phyloP scores from a whole-genome alignment of 2,329 filamentous ascomycete species.

The Triangularia verruculosa region DNA sequence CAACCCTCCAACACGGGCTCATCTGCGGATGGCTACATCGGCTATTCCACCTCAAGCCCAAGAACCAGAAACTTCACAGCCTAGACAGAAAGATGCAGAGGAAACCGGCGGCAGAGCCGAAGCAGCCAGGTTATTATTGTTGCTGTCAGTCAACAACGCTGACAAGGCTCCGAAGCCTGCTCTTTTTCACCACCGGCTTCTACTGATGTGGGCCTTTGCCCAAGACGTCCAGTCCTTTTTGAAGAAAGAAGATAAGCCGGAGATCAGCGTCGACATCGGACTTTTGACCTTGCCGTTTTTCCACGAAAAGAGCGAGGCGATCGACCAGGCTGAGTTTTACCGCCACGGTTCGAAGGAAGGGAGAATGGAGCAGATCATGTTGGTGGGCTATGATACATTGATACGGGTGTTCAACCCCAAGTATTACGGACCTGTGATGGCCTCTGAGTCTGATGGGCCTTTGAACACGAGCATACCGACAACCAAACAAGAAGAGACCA shows the following conservation, averaged over 20 bases:
- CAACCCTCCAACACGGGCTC: slow-evolving; percentile 64
- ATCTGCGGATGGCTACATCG: slow-evolving; percentile 54
- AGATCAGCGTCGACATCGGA: slow-evolving; percentile 56
- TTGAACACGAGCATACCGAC: slow-evolving; percentile 26
- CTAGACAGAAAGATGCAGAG: slow-evolving; percentile 7
- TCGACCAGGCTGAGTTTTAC: slow-evolving; percentile 48
- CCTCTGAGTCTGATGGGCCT: neutral
- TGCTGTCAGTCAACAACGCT: slow-evolving; percentile 63
- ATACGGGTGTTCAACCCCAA: slow-evolving; percentile 69
- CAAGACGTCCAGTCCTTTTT: slow-evolving; percentile 45
- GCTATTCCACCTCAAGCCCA: slow-evolving; percentile 37
- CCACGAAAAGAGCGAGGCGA: slow-evolving; percentile 63
- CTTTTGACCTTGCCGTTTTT: slow-evolving; percentile 73
- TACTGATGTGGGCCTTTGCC: slow-evolving; percentile 70
- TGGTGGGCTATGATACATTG: slow-evolving; percentile 74
- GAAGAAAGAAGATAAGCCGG: neutral
- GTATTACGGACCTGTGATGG: slow-evolving; percentile 53
- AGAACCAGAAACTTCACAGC: neutral
- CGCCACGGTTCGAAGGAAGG: slow-evolving; percentile 11
- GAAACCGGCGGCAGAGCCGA: neutral
- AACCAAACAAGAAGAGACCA: slow-evolving; percentile 11
- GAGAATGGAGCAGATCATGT: slow-evolving; percentile 57
- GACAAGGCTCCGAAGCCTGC: slow-evolving; percentile 67
- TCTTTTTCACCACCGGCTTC: slow-evolving; percentile 62
- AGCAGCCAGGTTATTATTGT: slow-evolving; percentile 48